Evolutionary conservation across 192 early-diverging fungal genomes (phyloP).

Genomic region (Allomyces macrogynus): DNA sequence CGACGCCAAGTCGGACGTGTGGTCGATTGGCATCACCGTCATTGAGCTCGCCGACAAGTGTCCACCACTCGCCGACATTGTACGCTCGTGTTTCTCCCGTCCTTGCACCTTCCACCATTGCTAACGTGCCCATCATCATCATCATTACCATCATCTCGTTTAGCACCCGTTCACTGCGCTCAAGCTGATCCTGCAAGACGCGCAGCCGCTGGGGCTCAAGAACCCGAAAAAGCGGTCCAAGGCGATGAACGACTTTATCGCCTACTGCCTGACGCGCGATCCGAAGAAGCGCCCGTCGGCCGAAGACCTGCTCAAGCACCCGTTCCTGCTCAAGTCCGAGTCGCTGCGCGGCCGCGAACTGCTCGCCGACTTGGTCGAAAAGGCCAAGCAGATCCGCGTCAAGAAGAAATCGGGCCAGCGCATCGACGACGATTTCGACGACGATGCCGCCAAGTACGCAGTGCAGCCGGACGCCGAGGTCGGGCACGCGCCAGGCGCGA

Average conservation of each 20-base stretch:
- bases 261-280: slow-evolving; percentile 29
- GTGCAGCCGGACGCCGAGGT: background rate
- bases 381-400: slow-evolving; percentile 21
- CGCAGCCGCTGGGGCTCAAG: slow-evolving; percentile 21
- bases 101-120: no score
- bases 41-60: slow-evolving; percentile 49
- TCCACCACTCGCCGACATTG: slow-evolving; percentile 38
- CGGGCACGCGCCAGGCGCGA: background rate
- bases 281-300: slow-evolving; percentile 26
- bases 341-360: slow-evolving; percentile 19
- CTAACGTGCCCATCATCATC: no score
- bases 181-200: slow-evolving; percentile 23
- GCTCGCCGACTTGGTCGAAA: slow-evolving; percentile 21
- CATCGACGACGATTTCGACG: slow-evolving; percentile 26
- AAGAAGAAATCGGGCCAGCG: slow-evolving; percentile 29
- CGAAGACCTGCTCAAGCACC: slow-evolving; percentile 30
- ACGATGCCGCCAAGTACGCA: slow-evolving; percentile 17
- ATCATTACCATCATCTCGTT: no score
- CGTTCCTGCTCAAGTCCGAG: slow-evolving; percentile 26
- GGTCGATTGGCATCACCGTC: slow-evolving; percentile 44
- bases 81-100: background rate
- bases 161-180: slow-evolving; percentile 39
- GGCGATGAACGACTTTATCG: slow-evolving; percentile 32
- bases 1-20: slow-evolving; percentile 36
- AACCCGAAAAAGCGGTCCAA: slow-evolving; percentile 43